Evolutionary conservation across 805 yeast species (phyloP).

Genomic region (Schizosaccharomyces lindneri): DNA sequence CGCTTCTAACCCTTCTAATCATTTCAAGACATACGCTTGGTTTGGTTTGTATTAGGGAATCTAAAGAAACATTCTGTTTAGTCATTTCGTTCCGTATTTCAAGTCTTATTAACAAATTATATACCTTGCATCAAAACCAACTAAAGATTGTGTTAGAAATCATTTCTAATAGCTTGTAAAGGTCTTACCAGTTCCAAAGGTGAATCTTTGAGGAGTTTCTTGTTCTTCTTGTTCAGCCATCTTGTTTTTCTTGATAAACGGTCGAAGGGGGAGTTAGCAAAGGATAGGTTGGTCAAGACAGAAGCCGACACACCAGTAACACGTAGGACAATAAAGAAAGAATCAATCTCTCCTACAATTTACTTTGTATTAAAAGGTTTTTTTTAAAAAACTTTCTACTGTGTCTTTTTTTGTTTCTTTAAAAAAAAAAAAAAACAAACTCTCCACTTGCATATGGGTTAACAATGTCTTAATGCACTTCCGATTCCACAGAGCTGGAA

Average conservation of each 20-base stretch:
- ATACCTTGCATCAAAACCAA: constrained; percentile 7
- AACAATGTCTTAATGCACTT: too few relatives aligned
- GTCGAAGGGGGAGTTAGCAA: neutral
- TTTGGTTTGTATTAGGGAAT: constrained; percentile 92
- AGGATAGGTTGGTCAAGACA: constrained; percentile 20
- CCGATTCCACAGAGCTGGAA: too few relatives aligned
- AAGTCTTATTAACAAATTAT: neutral
- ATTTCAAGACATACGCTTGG: constrained; percentile 28
- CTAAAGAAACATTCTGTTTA: constrained; percentile 13
- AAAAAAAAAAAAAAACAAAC: too few relatives aligned
- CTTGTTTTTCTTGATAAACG: neutral
- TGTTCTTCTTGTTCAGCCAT: neutral
- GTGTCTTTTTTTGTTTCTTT: too few relatives aligned
- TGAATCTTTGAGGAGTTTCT: neutral
- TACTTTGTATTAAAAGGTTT: too few relatives aligned
- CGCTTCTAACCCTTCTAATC: neutral
- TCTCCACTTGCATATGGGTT: too few relatives aligned
- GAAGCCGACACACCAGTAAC: too few relatives aligned
- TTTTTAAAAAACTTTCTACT: too few relatives aligned
- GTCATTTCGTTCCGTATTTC: neutral
- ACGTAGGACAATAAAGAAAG: too few relatives aligned
- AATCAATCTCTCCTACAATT: too few relatives aligned
- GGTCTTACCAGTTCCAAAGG: constrained; percentile 2
- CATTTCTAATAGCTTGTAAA: neutral
- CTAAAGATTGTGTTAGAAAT: constrained; percentile 2